Evolutionary conservation across 768 basidiomycete species (phyloP), one percentile per base, ranked within the genome.

Genomic region (Mycena kentingensis): DNA sequence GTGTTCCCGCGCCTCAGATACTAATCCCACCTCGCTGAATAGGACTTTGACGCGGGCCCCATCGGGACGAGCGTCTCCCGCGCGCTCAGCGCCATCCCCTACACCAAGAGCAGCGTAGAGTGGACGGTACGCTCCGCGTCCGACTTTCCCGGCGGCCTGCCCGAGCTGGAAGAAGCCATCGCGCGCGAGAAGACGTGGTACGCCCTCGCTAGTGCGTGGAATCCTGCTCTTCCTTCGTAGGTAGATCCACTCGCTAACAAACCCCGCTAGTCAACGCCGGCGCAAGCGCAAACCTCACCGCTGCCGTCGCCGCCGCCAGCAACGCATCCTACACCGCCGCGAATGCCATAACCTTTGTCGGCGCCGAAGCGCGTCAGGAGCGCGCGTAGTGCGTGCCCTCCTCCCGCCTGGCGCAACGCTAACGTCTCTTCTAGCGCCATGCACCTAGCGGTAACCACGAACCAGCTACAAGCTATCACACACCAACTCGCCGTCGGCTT

Each of bases 401-500:
- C 16, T 25, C 12, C 25, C 7, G 22, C 41, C 22, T 24, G 6
- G 22, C 25, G 12, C 7, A 26, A 24, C 25, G 21, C 18, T 10
- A 10, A 10, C 11, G 10, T 39, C 8, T 19, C 11, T 12, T 42
- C 13, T n/a, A 42, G 11, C 7, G 41, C 25, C 41, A 19, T 25
- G 7, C 41, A 42, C n/a, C 22, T 38, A 10, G 28, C 34, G 27
- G 29, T 45, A 7, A 41, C 41, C 27, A 16, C 37, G 2, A 21
- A 25, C 24, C 31, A 60, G 37, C 43, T 60, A 3, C 43, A 55
- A 8, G 38, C 26, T 2, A 41, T 70, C 18, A 59, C 70, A 1
- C 55, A 70, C 19, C 54, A 54, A 19, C 70, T 78, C 42, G 57
- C 69, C 13, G 26, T 67, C 12, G 62, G 63, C 45, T 65, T 65